Evolutionary conservation across 2,329 filamentous ascomycete genomes (phyloP), one percentile per base, ranked within the genome.

Genomic region (Fusarium luffae): DNA sequence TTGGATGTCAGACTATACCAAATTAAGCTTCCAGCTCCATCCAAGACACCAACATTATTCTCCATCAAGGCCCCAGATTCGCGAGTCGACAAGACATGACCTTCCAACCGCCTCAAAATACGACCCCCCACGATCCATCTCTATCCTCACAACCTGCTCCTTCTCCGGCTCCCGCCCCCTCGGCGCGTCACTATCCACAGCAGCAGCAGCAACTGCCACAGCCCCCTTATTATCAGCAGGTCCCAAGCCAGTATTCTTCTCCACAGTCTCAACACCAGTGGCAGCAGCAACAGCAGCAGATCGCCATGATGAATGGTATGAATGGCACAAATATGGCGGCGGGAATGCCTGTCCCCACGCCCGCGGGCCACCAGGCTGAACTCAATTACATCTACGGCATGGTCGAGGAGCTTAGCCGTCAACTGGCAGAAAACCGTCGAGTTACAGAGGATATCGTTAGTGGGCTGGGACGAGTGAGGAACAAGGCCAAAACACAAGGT

Each of bases 301-400:
- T 74, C 72, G 48, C 68, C 47, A 74, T 74, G 70, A 85, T 85
- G 83, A 85, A 85, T 76, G 83, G 83, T 65, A 81, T 85, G 74
- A 85, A 85, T 70, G 84, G 83, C 73, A 79, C 77, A 69, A 82
- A 81, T 72, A 81, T 84, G 79, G 79, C 81, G 28, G 80, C 79
- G 32, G 83, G 82, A 63, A 83, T 85, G 60, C 82, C 84, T 49
- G 82, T 85, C 46, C 88, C 89, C 16, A 89, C 87, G 18, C 89
- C 89, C n/a, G 89, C 89, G 19, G 89, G 88, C 49, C 89, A 91
- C 76, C 88, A 91, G 77, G 86, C 88, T 54, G 89, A 91, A 78
- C 84, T 91, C 64, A 90, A 89, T 75, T 88, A 89, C 78, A 89
- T 91, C 74, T 90, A 90, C 75, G 83, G 84, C 69, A 88, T 91